Evolutionary conservation across 176 grass and related monocot genomes (phyloP).

Genomic region (Zoysia pacifica): DNA sequence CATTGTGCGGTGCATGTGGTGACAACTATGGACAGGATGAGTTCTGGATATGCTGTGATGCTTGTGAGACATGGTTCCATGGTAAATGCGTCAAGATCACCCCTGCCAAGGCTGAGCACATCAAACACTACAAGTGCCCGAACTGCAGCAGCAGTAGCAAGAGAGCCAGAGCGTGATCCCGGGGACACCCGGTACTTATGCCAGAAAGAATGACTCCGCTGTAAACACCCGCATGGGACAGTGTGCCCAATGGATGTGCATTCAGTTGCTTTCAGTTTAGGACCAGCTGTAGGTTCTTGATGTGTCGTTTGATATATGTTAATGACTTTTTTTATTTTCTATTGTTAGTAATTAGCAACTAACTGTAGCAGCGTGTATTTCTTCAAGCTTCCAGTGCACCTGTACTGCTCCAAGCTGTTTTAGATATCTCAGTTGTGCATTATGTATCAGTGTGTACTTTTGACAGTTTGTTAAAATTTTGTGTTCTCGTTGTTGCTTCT

Average conservation of each 20-base stretch:
- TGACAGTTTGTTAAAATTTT: slow-evolving; percentile 40
- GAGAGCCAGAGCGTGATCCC: slow-evolving; percentile 66
- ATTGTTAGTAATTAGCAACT: slow-evolving; percentile 43
- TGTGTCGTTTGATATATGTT: slow-evolving; percentile 51
- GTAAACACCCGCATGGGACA: slow-evolving; percentile 45
- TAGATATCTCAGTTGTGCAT: slow-evolving; percentile 40
- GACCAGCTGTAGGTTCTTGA: slow-evolving; percentile 49
- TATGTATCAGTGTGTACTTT: slow-evolving; percentile 27
- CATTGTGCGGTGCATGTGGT: slow-evolving; percentile 81
- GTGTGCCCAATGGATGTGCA: slow-evolving; percentile 30
- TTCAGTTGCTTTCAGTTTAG: slow-evolving; percentile 59
- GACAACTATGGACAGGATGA: slow-evolving; percentile 85
- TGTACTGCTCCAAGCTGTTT: slow-evolving; percentile 21
- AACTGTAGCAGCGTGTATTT: slow-evolving; percentile 54
- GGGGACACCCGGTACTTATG: slow-evolving; percentile 28
- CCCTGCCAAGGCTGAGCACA: slow-evolving; percentile 91
- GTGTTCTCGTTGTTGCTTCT: slow-evolving; percentile 11
- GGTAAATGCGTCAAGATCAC: slow-evolving; percentile 96
- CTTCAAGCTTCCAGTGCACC: slow-evolving; percentile 33
- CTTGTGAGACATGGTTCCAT: slow-evolving; percentile 93
- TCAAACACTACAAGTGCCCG: slow-evolving; percentile 97
- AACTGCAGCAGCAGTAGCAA: slow-evolving; percentile 89
- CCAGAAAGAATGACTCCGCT: slow-evolving; percentile 46
- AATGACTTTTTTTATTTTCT: slow-evolving; percentile 40
- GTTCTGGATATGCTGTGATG: slow-evolving; percentile 97